Conservation (phyloP, 208 protist species). For the Trypanosoma lewisi region DNA sequence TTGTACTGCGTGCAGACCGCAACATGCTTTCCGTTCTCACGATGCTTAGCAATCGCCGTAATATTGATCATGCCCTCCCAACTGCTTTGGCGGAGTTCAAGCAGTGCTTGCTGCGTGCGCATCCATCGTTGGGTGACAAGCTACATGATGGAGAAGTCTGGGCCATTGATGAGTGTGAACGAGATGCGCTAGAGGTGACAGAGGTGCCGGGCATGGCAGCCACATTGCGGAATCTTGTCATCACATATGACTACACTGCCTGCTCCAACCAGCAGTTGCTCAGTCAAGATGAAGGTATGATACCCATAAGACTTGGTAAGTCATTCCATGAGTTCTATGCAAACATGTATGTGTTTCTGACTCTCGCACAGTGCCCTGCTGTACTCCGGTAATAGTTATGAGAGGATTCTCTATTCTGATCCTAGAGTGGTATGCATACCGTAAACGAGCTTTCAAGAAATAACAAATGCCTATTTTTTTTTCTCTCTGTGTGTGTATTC, state of each 20-base stretch:
- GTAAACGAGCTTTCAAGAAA: no score
- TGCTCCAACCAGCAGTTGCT: neutral
- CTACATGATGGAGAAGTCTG: conserved; percentile 27
- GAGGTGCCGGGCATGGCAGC: conserved; percentile 21
- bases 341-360: conserved; percentile 37
- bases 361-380: conserved; percentile 25
- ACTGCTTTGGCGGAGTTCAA: conserved; percentile 28
- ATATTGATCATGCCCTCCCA: conserved; percentile 8
- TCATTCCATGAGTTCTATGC: conserved; percentile 35
- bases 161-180: conserved; percentile 23
- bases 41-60: conserved; percentile 9
- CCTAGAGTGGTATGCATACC: neutral
- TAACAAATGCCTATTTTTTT: no score
- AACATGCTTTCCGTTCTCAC: conserved; percentile 24
- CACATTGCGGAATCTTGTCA: conserved; percentile 28
- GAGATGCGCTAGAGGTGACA: conserved; percentile 26
- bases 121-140: conserved; percentile 13
- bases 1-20: conserved; percentile 30
- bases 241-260: conserved; percentile 35
- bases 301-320: neutral
- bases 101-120: conserved; percentile 16
- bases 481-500: no score
- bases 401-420: neutral
- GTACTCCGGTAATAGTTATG: neutral
- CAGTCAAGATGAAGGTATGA: conserved; percentile 4